Base-by-base conservation (phyloP, 371 early-diverging fungal genomes). In the Globomyces sp. region DNA sequence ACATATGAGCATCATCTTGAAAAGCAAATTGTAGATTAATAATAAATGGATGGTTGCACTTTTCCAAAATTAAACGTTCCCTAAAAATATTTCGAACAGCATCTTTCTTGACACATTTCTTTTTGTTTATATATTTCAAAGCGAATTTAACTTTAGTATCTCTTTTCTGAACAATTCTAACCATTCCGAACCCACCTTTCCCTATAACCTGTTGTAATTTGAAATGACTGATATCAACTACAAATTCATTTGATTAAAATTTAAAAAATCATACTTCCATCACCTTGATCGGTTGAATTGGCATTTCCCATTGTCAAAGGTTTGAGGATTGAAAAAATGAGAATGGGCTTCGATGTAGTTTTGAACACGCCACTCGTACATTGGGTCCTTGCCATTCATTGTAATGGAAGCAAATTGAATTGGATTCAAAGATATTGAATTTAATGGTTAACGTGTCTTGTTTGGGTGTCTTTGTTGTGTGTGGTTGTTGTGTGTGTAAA, bases 81-180 rank as follows among this genome's bases (percentile, higher is more conserved):
- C 78, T 78, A 52, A 84, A 74, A 37, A 84, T 78, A 74, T 82
- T 80, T 9, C 78, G 71, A 5, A 80, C 74, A 11, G 81, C 80
- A 10, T 73, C 68, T 81, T 78, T 81, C 53, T 74, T 72, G 47
- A 82, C 80, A 65, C 81, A 82, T 64, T 82, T 74, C 41, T 47
- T 50, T 68, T 84, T 84, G 73, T 82, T 78, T 74, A 84, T 84
- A 74, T 84, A 84, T 60, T 84, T 84, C 42, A 84, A 68, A 34
- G 81, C 81, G 63, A 74, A 81, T 9, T 80, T 60, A 34, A 75
- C 61, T 36, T 80, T 80, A 34, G 73, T 72, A 42, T 75, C 70
- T 62, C 71, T 68, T 36, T 77, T 64, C 57, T 80, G 71, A 45
- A 80, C 81, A 36, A 84, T 73, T 36, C 67, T 59, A 39, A 66